A percentile compares a stretch with the other conserved stretches of the same genome.
phyloP scores from a whole-genome alignment of 495 filamentous ascomycete genomes.

The Penicillium riverlandense region DNA sequence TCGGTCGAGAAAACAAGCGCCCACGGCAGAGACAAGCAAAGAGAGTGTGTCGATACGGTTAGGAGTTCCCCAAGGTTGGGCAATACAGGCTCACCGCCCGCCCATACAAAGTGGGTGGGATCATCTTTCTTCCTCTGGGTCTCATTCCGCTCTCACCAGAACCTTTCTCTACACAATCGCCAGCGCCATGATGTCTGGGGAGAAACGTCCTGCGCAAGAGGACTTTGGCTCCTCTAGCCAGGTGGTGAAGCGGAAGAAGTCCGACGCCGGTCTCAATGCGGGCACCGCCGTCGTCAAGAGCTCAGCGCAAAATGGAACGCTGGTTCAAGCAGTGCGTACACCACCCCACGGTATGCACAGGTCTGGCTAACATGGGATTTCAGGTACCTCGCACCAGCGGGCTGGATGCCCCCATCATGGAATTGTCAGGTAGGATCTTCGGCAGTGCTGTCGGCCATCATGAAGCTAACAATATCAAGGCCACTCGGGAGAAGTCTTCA shows the following conservation, averaged over 20 bases:
- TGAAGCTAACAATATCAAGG: conserved; percentile 27
- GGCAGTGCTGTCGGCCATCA: too few relatives aligned
- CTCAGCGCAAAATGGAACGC: conserved; percentile 60
- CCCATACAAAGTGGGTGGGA: conserved; percentile 8
- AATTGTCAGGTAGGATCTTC: conserved; percentile 61
- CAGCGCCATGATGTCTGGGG: conserved; percentile 61
- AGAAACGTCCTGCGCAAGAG: conserved; percentile 80
- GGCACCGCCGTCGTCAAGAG: conserved; percentile 58
- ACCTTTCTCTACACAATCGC: too few relatives aligned
- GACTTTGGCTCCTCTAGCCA: conserved; percentile 68
- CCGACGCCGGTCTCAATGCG: conserved; percentile 56
- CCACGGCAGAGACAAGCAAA: not conserved
- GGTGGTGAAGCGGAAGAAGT: conserved; percentile 83
- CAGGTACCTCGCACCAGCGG: conserved; percentile 79
- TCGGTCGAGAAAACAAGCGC: not conserved
- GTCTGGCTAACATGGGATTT: conserved; percentile 4
- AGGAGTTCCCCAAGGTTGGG: conserved; percentile 2
- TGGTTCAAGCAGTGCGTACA: conserved; percentile 73
- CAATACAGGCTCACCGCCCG: conserved; percentile 14
- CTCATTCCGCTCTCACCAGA: too few relatives aligned
- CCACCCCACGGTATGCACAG: conserved; percentile 1
- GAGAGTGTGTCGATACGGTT: not conserved
- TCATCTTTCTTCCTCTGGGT: conserved; percentile 20
- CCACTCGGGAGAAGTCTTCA: conserved; percentile 77
- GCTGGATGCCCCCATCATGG: conserved; percentile 90